phyloP scores from a whole-genome alignment of 129 eudicot species.

The sunflower (Helianthus annuus) region HanXRQr2.0-SUNRISE NC_035448.2:115483461-115483960 shows the following conservation, averaged over 20 bases:
- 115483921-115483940: slow-evolving; percentile 33
- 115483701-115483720: slow-evolving; percentile 65
- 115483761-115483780: slow-evolving; percentile 37
- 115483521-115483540: slow-evolving; percentile 68
- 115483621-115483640: slow-evolving; percentile 68
- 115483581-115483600: slow-evolving; percentile 57
- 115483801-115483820: slow-evolving; percentile 39
- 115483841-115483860: slow-evolving; percentile 64
- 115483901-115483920: slow-evolving; percentile 41
- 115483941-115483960: not conserved
- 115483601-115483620: slow-evolving; percentile 52
- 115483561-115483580: slow-evolving; percentile 66
- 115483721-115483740: slow-evolving; percentile 61
- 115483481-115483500: slow-evolving; percentile 41
- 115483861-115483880: slow-evolving; percentile 52
- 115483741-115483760: slow-evolving; percentile 56
- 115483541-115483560: slow-evolving; percentile 94
- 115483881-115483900: slow-evolving; percentile 43
- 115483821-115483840: slow-evolving; percentile 44
- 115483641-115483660: slow-evolving; percentile 59
- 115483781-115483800: slow-evolving; percentile 53
- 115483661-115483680: slow-evolving; percentile 46
- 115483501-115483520: slow-evolving; percentile 34
- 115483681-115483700: slow-evolving; percentile 68
- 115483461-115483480: slow-evolving; percentile 68